Evolutionary conservation across 768 basidiomycete species (phyloP), one percentile per base, ranked within the genome.

Genomic region (Mycena indigotica): DNA sequence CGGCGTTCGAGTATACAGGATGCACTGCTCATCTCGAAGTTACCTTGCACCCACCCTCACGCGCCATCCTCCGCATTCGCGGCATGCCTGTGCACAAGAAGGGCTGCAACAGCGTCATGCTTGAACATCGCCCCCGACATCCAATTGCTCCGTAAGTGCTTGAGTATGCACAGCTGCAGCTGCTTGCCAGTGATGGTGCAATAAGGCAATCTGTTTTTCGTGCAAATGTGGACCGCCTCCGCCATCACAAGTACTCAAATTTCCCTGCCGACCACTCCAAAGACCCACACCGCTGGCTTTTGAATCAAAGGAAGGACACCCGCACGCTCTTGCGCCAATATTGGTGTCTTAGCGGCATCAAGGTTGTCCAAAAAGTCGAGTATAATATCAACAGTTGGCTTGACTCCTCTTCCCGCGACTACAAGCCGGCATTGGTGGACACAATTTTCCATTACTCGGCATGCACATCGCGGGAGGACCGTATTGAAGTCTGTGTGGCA

Each of bases 341-440:
- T 55, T 52, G 56, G 19, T 53, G 61, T 2, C 17, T 61, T 28
- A 50, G 57, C 8, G 67, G 67, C 17, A 53, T 66, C 2, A 51
- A 53, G 16, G 49, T 58, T 1, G 28, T 24, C 4, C 45, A 53
- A 4, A 28, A 19, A 25, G 52, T 60, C 1, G 51, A 69, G 17
- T 15, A 62, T 44, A 71, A 71, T 46, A 41, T 71, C 17, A 50
- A 70, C 39, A 48, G 64, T 6, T 71, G 70, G 70, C 56, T 71
- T 1, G 57, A 69, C 54, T 63, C 52, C 3, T 2, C 50, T 3
- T 67, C 66, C 13, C 54, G 53, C 24, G 19, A 61, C 4, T 70
- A 51, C 52, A 67, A 69, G 28, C 21, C n/a, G 21, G 56, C 54
- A 1, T 53, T 71, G 39, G 53, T 55, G 3, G 41, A 62, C 4